Evolutionary conservation across 2,329 filamentous ascomycete genomes (phyloP).

Genomic region (Colletotrichum sidae): DNA sequence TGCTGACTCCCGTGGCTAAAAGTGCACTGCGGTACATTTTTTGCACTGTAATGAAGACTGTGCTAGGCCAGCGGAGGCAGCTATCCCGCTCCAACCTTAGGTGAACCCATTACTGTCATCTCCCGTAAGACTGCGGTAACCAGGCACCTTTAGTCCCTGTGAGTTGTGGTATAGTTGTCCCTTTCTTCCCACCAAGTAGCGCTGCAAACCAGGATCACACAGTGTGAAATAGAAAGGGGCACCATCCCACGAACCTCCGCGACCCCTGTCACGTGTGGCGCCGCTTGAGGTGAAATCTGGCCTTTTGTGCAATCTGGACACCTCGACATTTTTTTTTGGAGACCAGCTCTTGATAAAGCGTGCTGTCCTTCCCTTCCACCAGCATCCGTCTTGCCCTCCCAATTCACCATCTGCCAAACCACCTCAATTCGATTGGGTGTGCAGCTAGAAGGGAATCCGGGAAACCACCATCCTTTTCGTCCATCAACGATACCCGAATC

Average conservation of each 20-base stretch:
- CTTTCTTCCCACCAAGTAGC: neutral
- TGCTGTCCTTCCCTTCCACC: slow-evolving; percentile 41
- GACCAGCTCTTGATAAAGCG: slow-evolving; percentile 50
- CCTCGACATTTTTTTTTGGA: slow-evolving; percentile 52
- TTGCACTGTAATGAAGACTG: slow-evolving; percentile 23
- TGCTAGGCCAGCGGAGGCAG: slow-evolving; percentile 21
- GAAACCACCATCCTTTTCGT: slow-evolving; percentile 7
- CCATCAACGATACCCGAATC: neutral
- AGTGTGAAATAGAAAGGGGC: slow-evolving; percentile 32
- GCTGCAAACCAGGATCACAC: slow-evolving; percentile 35
- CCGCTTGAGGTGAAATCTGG: slow-evolving; percentile 58
- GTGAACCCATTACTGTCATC: neutral
- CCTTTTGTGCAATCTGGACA: slow-evolving; percentile 60
- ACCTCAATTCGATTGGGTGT: slow-evolving; percentile 36
- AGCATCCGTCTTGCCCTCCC: slow-evolving; percentile 30
- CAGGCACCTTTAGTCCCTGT: no score
- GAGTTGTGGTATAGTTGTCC: no score
- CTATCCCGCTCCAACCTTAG: slow-evolving; percentile 10
- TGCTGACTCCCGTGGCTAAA: slow-evolving; percentile 29
- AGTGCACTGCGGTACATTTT: neutral
- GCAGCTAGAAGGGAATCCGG: slow-evolving; percentile 33
- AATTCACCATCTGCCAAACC: slow-evolving; percentile 33
- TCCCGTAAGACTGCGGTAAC: no score
- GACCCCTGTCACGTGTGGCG: slow-evolving; percentile 47
- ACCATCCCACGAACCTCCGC: slow-evolving; percentile 6